Percentiles rank a stretch among this genome's conserved stretches.
These are phyloP conservation scores for Craterostigma plantagineum DNA, from an alignment of 257 asterid species.

Conservation along the genomic window DNA sequence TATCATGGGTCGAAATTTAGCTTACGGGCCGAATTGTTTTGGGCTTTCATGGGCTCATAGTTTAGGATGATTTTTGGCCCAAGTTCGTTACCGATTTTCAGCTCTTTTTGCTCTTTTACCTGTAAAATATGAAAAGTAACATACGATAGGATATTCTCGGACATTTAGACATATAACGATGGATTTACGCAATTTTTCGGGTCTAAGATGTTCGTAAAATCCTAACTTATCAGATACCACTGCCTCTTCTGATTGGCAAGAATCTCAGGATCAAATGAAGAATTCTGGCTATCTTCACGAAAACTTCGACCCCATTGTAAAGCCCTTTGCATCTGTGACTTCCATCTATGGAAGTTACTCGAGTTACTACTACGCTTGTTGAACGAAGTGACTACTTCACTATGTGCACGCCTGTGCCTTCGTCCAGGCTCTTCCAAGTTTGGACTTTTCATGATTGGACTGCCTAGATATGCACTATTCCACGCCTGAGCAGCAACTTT, in stretches of 20 bases:
- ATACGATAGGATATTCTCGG: too few relatives aligned
- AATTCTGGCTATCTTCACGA: slow-evolving; percentile 16
- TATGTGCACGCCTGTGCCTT: slow-evolving; percentile 29
- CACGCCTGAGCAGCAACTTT: slow-evolving; percentile 17
- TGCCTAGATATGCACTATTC: slow-evolving; percentile 14
- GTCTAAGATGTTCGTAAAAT: too few relatives aligned
- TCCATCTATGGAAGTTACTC: slow-evolving; percentile 26
- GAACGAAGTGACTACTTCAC: slow-evolving; percentile 26
- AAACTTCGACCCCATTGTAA: slow-evolving; percentile 33
- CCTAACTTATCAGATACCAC: too few relatives aligned
- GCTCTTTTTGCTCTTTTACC: too few relatives aligned
- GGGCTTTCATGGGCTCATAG: too few relatives aligned
- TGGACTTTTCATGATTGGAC: slow-evolving; percentile 8
- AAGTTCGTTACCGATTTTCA: too few relatives aligned
- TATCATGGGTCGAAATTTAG: too few relatives aligned
- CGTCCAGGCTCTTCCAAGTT: slow-evolving; percentile 7
- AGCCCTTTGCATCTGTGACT: slow-evolving; percentile 44
- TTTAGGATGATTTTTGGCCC: too few relatives aligned
- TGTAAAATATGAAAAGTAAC: too few relatives aligned
- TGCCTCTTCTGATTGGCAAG: slow-evolving; percentile 85
- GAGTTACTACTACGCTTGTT: slow-evolving; percentile 20
- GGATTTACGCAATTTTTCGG: too few relatives aligned
- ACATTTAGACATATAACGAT: too few relatives aligned
- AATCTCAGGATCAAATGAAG: slow-evolving; percentile 73
- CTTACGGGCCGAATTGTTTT: too few relatives aligned